Evolutionary conservation across 2,329 filamentous ascomycete genomes (phyloP).

Genomic region (Nigrospora osmanthi): DNA sequence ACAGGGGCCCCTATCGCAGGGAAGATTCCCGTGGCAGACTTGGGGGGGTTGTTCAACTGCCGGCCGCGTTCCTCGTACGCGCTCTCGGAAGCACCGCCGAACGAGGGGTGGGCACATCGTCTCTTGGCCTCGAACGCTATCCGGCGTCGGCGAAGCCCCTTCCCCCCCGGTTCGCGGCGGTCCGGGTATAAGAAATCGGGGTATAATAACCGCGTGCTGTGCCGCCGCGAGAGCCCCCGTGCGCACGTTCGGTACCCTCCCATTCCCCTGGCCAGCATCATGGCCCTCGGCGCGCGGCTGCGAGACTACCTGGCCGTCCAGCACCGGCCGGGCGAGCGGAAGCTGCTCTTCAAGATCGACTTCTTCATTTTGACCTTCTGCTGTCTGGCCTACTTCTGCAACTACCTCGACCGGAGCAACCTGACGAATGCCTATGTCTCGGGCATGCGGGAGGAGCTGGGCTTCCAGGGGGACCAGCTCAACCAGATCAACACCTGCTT

Average conservation of each 20-base stretch:
- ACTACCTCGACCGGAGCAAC: constrained; percentile 46
- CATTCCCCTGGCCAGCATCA: constrained; percentile 4
- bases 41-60: too few species aligned
- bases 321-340: constrained; percentile 26
- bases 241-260: not conserved
- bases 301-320: constrained; percentile 20
- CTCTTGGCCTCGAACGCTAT: too few species aligned
- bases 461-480: constrained; percentile 38
- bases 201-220: too few species aligned
- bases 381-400: constrained; percentile 49
- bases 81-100: too few species aligned
- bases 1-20: too few species aligned
- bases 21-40: too few species aligned
- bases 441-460: constrained; percentile 43
- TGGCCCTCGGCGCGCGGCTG: constrained; percentile 12
- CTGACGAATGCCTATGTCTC: constrained; percentile 47
- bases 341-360: constrained; percentile 50
- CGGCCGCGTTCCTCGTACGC: too few species aligned
- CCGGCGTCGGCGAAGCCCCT: too few species aligned
- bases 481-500: constrained; percentile 47
- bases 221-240: too few species aligned
- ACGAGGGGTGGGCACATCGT: too few species aligned
- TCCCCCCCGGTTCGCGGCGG: too few species aligned
- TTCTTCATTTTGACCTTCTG: constrained; percentile 60
- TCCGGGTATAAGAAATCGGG: too few species aligned